phyloP scores from a whole-genome alignment of 257 asterid genomes.

The Ophiorrhiza pumila region DNA sequence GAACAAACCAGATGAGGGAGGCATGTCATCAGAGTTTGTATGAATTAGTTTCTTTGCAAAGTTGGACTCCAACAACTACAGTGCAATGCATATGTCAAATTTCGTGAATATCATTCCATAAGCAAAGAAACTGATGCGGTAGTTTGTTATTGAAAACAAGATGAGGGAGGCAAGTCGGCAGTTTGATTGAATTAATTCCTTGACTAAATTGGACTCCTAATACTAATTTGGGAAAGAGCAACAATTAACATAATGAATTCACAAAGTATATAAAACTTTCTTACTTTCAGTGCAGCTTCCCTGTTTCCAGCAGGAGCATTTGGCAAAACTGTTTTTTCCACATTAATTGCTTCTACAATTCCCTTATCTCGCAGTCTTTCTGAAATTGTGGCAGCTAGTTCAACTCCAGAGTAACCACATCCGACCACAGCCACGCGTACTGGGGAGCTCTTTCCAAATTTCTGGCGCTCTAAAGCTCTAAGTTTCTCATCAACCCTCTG shows the following conservation, averaged over 20 bases:
- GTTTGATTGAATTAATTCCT: not conserved
- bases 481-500: constrained; percentile 82
- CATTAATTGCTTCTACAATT: constrained; percentile 77
- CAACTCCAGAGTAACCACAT: constrained; percentile 96
- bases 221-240: not conserved
- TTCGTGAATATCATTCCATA: not conserved
- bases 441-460: constrained; percentile 61
- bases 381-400: constrained; percentile 87
- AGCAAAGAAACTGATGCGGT: not conserved
- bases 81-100: not conserved
- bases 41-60: not conserved
- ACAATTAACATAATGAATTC: not conserved
- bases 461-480: constrained; percentile 59
- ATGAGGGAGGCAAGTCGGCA: not conserved
- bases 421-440: constrained; percentile 86
- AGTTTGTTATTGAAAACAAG: not conserved
- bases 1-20: not conserved
- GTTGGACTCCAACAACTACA: not conserved
- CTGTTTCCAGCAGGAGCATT: constrained; percentile 84
- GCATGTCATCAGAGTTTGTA: not conserved
- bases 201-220: not conserved
- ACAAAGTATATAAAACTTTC: no score
- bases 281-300: constrained; percentile 86
- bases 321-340: constrained; percentile 62
- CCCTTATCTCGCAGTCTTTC: constrained; percentile 83